Evolutionary conservation across 2,329 filamentous ascomycete genomes (phyloP), one percentile per base, ranked within the genome.

Genomic region (Trichoderma koningii): DNA sequence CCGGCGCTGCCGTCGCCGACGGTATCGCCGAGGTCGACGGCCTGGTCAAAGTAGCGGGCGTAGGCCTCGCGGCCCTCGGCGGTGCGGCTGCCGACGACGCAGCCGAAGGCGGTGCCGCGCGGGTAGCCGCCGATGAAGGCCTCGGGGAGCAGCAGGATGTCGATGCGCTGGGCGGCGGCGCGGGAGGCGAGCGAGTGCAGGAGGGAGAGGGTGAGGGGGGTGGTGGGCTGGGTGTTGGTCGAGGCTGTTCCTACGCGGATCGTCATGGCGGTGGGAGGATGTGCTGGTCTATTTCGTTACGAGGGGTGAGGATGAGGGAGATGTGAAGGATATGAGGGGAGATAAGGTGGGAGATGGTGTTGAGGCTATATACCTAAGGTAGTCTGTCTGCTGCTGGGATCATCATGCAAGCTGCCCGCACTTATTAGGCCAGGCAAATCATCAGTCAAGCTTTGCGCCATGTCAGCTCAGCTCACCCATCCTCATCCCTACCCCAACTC

Each of bases 51-150:
- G 78, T 97, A 97, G 3, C 83, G 79, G 10, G 93, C 82, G 74
- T 89, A 97, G 72, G 96, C 92, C 28, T 96, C 92, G 19, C 93
- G 85, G 5, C 93, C 93, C 55, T 82, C 80, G 3, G 83, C 80
- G 0, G 84, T 83, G 44, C 93, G 87, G 17, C 83, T 81, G 4
- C 93, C 93, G 6, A 97, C 82, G 1, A 85, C 83, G 53, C 87
- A 87, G 5, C 93, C 93, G 72, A 97, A 97, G 57, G 81, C 81
- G 68, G 88, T 89, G 19, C 89, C 92, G 12, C 93, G 89, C 19
- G 94, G 94, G 74, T 97, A 97, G 1, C 93, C 94, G 53, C 94
- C 94, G 1, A 97, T 83, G 74, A 92, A 97, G 23, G 93, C 93
- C 80, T 98, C 93, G 0, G 94, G 94, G 67, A 97, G 93, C 60